These are phyloP conservation scores for Quercus tomentella DNA, from an alignment of 331 rosid genomes.

Conservation along the genomic window DNA sequence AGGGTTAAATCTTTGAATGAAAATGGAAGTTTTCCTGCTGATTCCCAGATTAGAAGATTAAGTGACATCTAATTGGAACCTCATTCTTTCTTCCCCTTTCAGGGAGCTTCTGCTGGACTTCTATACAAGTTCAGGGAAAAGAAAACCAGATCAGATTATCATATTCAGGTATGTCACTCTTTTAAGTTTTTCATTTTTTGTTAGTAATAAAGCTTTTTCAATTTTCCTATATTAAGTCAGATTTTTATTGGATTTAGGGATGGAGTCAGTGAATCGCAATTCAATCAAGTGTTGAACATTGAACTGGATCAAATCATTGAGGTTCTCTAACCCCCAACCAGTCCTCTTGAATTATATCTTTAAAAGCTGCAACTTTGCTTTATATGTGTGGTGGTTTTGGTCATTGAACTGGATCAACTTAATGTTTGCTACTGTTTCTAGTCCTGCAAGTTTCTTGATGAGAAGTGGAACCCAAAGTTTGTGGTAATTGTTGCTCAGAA, in stretches of 20 bases:
- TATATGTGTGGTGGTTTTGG: too few species aligned
- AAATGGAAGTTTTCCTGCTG: not conserved
- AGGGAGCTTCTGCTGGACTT: slow-evolving; percentile 84
- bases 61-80: not conserved
- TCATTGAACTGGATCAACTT: not conserved
- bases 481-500: slow-evolving; percentile 85
- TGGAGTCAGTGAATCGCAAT: slow-evolving; percentile 93
- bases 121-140: slow-evolving; percentile 63
- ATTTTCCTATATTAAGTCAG: not conserved
- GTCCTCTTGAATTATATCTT: not conserved
- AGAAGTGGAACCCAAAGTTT: slow-evolving; percentile 80
- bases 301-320: slow-evolving; percentile 80
- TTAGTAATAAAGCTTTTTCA: not conserved
- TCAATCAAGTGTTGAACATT: slow-evolving; percentile 79
- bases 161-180: slow-evolving; percentile 62
- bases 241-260: slow-evolving; percentile 49
- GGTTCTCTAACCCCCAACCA: slow-evolving; percentile 32
- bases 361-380: not conserved
- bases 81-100: slow-evolving; percentile 20
- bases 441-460: slow-evolving; percentile 90
- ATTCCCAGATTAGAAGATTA: not conserved
- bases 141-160: slow-evolving; percentile 76
- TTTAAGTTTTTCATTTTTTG: not conserved
- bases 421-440: slow-evolving; percentile 1
- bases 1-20: not conserved